A percentile compares a stretch with the other conserved stretches of the same genome.
Conservation (phyloP, 2,329 filamentous ascomycete species). For the Fusarium pseudonygamai region DNA sequence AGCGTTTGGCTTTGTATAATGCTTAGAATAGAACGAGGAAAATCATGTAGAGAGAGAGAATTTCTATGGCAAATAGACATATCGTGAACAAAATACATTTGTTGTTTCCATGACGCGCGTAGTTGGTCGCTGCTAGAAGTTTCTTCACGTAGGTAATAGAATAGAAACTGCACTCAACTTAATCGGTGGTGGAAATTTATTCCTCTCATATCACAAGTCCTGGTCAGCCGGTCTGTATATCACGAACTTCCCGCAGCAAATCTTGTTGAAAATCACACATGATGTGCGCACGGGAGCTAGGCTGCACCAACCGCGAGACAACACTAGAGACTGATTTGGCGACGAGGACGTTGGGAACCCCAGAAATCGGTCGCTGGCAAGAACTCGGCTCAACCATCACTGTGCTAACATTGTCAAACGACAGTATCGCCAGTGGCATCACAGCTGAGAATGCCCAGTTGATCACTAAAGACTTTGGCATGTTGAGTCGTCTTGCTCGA, state of each 20-base stretch:
- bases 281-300: accelerated
- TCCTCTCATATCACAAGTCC: not conserved
- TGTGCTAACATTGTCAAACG: not conserved
- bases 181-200: accelerated
- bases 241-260: not conserved
- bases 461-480: not conserved
- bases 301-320: not conserved
- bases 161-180: too few relatives aligned
- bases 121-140: not conserved
- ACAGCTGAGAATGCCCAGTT: not conserved
- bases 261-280: not conserved
- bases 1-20: too few relatives aligned
- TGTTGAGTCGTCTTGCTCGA: not conserved
- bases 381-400: not conserved
- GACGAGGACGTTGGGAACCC: not conserved
- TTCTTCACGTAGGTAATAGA: too few relatives aligned
- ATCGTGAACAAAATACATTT: accelerated
- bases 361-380: not conserved
- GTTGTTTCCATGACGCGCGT: not conserved
- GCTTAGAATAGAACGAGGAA: too few relatives aligned
- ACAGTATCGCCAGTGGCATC: not conserved
- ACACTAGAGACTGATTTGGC: not conserved
- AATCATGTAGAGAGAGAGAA: not conserved
- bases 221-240: not conserved
- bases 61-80: too few relatives aligned